A percentile compares a stretch with the other conserved stretches of the same genome.
These are phyloP conservation scores for Alnus rubra DNA, from an alignment of 306 rosid species.

Conservation along the genomic window DNA sequence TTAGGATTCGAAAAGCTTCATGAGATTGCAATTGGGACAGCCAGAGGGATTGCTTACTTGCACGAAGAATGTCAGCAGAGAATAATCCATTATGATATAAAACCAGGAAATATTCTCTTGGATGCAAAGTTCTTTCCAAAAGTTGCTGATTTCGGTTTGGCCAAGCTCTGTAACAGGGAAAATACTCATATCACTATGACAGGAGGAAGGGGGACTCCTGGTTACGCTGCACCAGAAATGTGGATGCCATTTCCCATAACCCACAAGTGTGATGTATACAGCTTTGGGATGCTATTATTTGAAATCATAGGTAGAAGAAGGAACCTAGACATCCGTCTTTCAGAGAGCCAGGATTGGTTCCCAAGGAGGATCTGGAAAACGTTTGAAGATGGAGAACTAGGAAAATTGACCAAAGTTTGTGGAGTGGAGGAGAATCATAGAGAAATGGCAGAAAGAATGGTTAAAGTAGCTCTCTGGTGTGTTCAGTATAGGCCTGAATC, in stretches of 20 bases:
- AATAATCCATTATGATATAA: not conserved
- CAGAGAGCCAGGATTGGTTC: not conserved
- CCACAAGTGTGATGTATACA: not conserved
- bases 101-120: not conserved
- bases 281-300: not conserved
- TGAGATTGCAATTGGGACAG: not conserved
- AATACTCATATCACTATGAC: not conserved
- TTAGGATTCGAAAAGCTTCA: not conserved
- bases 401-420: not conserved
- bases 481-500: constrained; percentile 1
- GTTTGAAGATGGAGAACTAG: not conserved
- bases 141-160: not conserved
- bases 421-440: not conserved
- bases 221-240: not conserved
- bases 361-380: not conserved
- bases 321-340: not conserved
- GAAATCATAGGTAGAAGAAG: not conserved
- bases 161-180: not conserved
- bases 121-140: not conserved
- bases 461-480: not conserved
- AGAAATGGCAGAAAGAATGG: not conserved
- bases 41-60: not conserved
- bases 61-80: not conserved
- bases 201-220: not conserved
- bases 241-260: not conserved